A percentile compares a stretch with the other conserved stretches of the same genome.
Conservation (phyloP, 768 basidiomycete genomes). For the Cystobasidium onofrii region DNA sequence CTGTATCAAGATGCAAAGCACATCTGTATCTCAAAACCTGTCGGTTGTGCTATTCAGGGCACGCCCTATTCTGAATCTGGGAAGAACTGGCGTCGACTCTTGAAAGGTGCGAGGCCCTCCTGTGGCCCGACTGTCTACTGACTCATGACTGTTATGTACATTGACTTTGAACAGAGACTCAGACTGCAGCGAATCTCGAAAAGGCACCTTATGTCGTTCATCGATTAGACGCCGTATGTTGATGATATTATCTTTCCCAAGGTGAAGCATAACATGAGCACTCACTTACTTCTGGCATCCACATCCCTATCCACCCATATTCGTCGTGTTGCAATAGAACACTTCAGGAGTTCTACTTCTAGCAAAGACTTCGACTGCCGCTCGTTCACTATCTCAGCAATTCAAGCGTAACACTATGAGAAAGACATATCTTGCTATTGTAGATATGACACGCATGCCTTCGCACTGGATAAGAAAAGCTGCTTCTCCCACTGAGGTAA, state of each 20-base stretch:
- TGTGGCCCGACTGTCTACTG: too few relatives aligned
- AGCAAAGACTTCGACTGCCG: slow-evolving; percentile 1
- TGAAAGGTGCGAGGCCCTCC: background rate
- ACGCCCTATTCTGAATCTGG: slow-evolving; percentile 2
- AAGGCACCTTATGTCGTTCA: slow-evolving; percentile 5
- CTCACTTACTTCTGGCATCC: background rate
- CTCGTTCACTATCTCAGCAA: background rate
- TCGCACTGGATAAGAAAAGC: background rate
- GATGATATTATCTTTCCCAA: too few relatives aligned
- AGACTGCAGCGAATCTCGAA: background rate
- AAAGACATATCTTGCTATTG: slow-evolving; percentile 26
- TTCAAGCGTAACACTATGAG: background rate
- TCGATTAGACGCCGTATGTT: slow-evolving; percentile 16
- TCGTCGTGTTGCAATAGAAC: background rate
- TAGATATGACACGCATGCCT: background rate
- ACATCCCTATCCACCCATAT: background rate
- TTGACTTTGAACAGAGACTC: background rate
- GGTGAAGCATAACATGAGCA: too few relatives aligned
- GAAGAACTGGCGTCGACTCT: slow-evolving; percentile 4
- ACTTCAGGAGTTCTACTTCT: slow-evolving; percentile 18
- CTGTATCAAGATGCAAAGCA: slow-evolving; percentile 20
- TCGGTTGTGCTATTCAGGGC: slow-evolving; percentile 20
- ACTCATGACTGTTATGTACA: too few relatives aligned
- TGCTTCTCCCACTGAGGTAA: background rate
- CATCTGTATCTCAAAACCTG: slow-evolving; percentile 8